Conservation (phyloP, 2,329 filamentous ascomycete genomes). For the Hortaea werneckii region DNA sequence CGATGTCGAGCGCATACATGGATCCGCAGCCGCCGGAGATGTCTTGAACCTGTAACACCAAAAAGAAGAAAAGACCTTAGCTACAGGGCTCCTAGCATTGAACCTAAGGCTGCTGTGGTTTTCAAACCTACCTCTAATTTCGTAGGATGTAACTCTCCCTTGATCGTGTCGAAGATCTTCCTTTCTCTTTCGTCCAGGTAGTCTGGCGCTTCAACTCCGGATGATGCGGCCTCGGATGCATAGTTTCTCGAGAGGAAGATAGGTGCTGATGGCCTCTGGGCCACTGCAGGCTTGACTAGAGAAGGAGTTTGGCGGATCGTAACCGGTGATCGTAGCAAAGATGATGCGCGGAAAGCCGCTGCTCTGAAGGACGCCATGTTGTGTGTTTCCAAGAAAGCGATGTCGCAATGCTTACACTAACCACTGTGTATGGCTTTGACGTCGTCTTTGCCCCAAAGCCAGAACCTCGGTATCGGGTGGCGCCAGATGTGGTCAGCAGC, state of each 20-base stretch:
- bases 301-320: not conserved
- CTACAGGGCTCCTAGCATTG: not conserved
- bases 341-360: not conserved
- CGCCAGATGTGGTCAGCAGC: not conserved
- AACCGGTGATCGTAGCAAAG: not conserved
- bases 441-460: not conserved
- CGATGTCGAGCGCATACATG: conserved; percentile 78
- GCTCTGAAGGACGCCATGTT: not conserved
- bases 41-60: conserved; percentile 53
- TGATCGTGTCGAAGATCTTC: conserved; percentile 38
- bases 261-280: not conserved
- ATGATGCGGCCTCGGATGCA: conserved; percentile 1
- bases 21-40: conserved; percentile 75
- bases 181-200: conserved; percentile 38
- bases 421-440: not conserved
- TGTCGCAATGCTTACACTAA: not conserved
- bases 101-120: not conserved
- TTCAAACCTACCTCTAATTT: conserved; percentile 34
- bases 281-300: not conserved
- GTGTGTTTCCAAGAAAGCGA: not conserved
- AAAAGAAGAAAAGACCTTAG: not conserved
- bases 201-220: conserved; percentile 31
- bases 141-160: conserved; percentile 31
- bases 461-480: not conserved
- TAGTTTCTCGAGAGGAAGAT: conserved; percentile 2